A percentile compares a stretch with the other conserved stretches of the same genome.
Evolutionary conservation across 2,329 filamentous ascomycete genomes (phyloP).

Genomic region (Aspergillus carbonarius): DNA sequence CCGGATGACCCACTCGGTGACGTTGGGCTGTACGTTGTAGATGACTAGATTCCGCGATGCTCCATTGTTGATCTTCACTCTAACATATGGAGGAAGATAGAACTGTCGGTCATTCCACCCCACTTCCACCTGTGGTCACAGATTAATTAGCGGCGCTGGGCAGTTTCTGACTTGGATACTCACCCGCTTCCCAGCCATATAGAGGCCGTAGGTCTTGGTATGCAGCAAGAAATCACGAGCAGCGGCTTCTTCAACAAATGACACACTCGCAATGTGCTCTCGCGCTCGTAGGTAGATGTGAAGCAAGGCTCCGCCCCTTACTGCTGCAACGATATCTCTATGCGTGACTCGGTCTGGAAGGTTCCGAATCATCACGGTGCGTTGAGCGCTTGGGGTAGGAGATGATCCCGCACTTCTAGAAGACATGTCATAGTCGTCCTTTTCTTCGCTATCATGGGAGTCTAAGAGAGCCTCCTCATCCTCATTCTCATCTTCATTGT

Average conservation of each 20-base stretch:
- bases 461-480: constrained; percentile 24
- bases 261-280: constrained; percentile 64
- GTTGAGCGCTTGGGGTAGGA: constrained; percentile 20
- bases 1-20: constrained; percentile 65
- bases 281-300: constrained; percentile 63
- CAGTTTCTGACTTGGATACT: constrained; percentile 26
- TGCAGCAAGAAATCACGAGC: constrained; percentile 66
- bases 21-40: constrained; percentile 54
- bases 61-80: constrained; percentile 62
- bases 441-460: constrained; percentile 27
- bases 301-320: constrained; percentile 70
- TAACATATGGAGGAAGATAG: constrained; percentile 61
- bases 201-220: constrained; percentile 64
- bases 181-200: constrained; percentile 68
- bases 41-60: constrained; percentile 75
- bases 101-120: constrained; percentile 72
- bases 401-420: constrained; percentile 20
- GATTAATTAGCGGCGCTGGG: background rate
- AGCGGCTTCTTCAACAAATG: constrained; percentile 65
- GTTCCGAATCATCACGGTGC: constrained; percentile 58
- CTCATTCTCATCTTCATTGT: constrained; percentile 16
- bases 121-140: constrained; percentile 58
- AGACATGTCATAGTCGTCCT: constrained; percentile 23
- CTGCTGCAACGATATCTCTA: constrained; percentile 61
- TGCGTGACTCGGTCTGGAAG: constrained; percentile 64